A percentile compares a stretch with the other conserved stretches of the same genome.
These are phyloP conservation scores for Licmophora abbreviata DNA, from an alignment of 108 stramenopile species.

Conservation along the genomic window DNA sequence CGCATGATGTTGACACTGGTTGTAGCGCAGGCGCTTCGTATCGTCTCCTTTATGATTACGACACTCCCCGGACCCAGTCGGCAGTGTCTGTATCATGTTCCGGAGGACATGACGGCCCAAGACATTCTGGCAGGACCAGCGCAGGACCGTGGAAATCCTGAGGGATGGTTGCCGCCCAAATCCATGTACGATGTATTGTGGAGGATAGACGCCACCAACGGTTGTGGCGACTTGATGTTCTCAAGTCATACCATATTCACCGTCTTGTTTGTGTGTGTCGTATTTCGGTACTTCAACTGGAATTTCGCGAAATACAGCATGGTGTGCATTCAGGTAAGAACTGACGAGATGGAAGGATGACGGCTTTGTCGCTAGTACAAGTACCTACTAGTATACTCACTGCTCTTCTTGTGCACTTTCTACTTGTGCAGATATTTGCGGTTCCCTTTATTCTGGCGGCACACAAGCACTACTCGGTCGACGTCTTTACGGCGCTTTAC, in stretches of 20 bases:
- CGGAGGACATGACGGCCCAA: conserved; percentile 18
- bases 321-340: conserved; percentile 5
- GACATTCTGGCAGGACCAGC: conserved; percentile 9
- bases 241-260: conserved; percentile 26
- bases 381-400: not conserved
- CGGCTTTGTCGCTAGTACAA: no score
- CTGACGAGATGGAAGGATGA: not conserved
- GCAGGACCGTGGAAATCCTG: conserved; percentile 8
- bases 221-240: conserved; percentile 32
- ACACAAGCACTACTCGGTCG: conserved; percentile 25
- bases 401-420: not conserved
- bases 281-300: conserved; percentile 23
- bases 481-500: conserved; percentile 25
- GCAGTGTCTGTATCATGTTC: conserved; percentile 22
- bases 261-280: conserved; percentile 12
- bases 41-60: conserved; percentile 17
- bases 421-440: conserved; percentile 5
- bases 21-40: conserved; percentile 18
- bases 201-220: conserved; percentile 18
- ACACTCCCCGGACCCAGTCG: conserved; percentile 19
- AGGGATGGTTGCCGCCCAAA: conserved; percentile 17
- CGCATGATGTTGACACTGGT: conserved; percentile 17
- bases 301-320: conserved; percentile 13
- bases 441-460: conserved; percentile 22
- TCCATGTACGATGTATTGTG: conserved; percentile 11